Evolutionary conservation across 148 eudicot genomes (phyloP), one percentile per base, ranked within the genome.

Genomic region (Camellia lanceoleosa): DNA sequence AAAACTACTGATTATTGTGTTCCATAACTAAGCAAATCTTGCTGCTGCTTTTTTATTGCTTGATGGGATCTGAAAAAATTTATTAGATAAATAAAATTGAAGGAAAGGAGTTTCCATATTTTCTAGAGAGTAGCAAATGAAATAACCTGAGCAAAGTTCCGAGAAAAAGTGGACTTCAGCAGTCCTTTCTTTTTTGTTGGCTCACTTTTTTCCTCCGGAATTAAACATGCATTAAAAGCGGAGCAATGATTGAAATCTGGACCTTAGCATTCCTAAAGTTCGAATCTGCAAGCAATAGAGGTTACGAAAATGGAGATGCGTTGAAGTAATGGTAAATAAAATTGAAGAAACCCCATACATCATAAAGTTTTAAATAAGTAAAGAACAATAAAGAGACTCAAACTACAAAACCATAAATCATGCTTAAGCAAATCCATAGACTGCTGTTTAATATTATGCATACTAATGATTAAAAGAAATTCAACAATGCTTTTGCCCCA

Each of bases 11-110:
- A 97, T 94, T 77, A 97, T 92, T 75, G 93, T 93, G 84, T 97
- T 97, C 99, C 99, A 97, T 80, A 97, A 83, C 80, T 97, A 98
- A 86, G 99, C 99, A 87, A 97, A 97, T 79, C 99, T 89, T 5
- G 97, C 98, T 54, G 97, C 94, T 86, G 89, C 93, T 83, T 94
- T 97, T 79, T 87, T 97, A 78, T 90, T 89, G 71, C 86, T 90
- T 56, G 97, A 88, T 15, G 90, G 86, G 72, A 88, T 86, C 99
- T 97, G 81, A 78, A 62, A 81, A 59, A 79, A 62, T 23, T 64
- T 55, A 71, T 14, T 12, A 51, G 47, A 76, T 18, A 19, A 19
- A 76, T 41, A 59, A 51, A 38, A 65, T 75, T 46, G 38, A 59
- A 20, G 43, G 18, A 10, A 76, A 46, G 71, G 2, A 15, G 3